Evolutionary conservation across 106 monocot species (phyloP).

Genomic region (Dendrobium chrysotoxum): DNA sequence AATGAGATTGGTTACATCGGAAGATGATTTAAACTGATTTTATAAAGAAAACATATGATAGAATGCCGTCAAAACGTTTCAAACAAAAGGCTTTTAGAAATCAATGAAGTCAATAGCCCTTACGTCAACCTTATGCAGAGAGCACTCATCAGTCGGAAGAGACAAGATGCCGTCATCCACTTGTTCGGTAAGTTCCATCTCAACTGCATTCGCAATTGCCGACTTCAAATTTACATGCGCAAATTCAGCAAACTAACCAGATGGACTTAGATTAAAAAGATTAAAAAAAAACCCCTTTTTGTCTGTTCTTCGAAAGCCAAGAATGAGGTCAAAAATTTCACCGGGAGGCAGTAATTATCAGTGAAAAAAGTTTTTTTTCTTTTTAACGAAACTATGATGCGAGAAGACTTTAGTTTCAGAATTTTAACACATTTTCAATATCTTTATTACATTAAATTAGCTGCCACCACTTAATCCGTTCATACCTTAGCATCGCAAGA

Average conservation of each 20-base stretch:
- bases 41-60: background rate
- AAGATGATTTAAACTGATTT: background rate
- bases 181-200: no score
- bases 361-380: background rate
- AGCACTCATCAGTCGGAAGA: background rate
- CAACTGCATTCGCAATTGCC: background rate
- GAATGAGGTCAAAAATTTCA: background rate
- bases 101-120: no score
- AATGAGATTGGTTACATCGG: background rate
- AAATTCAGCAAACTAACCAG: background rate
- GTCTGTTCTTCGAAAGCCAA: background rate
- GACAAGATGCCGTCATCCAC: background rate
- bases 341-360: background rate
- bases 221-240: background rate
- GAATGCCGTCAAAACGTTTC: background rate
- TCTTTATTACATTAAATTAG: no score
- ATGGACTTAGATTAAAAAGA: background rate
- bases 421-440: no score
- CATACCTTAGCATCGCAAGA: no score
- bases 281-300: background rate
- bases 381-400: no score
- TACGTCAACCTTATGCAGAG: background rate
- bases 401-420: no score
- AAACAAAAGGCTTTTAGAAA: background rate
- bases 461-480: no score